Evolutionary conservation across 148 eudicot genomes (phyloP).

Genomic region (Nepenthes mirabilis): DNA sequence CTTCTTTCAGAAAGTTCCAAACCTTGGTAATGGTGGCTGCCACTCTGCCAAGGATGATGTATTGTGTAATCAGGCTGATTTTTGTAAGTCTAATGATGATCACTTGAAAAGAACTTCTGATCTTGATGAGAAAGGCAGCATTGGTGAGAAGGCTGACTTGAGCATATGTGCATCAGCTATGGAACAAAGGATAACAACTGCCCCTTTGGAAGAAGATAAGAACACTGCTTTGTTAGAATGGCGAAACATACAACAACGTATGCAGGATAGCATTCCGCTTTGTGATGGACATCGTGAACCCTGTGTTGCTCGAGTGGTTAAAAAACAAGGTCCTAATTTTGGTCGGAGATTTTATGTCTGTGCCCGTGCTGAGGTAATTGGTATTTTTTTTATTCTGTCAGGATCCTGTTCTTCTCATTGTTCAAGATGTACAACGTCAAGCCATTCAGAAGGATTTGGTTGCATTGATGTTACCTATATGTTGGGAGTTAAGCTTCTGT

Average conservation of each 20-base stretch:
- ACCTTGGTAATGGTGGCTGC: conserved; percentile 7
- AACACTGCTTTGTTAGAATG: conserved; percentile 59
- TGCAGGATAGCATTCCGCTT: conserved; percentile 85
- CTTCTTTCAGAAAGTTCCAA: conserved; percentile 50
- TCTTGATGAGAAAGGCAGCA: conserved; percentile 9
- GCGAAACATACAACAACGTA: conserved; percentile 85
- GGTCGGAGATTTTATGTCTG: conserved; percentile 90
- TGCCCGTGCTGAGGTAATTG: conserved; percentile 86
- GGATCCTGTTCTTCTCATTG: not conserved
- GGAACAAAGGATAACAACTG: conserved; percentile 15
- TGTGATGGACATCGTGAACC: conserved; percentile 90
- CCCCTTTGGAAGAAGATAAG: conserved; percentile 28
- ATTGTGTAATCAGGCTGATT: conserved; percentile 18
- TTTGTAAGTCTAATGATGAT: conserved; percentile 11
- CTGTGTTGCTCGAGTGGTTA: conserved; percentile 81
- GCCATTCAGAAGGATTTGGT: too few relatives aligned
- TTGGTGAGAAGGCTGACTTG: conserved; percentile 10
- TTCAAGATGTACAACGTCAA: too few relatives aligned
- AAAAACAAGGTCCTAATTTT: conserved; percentile 73
- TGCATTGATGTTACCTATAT: too few relatives aligned
- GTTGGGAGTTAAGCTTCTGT: not conserved
- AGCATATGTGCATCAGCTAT: conserved; percentile 12
- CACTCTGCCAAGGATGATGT: conserved; percentile 14
- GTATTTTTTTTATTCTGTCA: not conserved
- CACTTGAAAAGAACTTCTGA: conserved; percentile 7